phyloP scores from a whole-genome alignment of 2,329 filamentous ascomycete genomes.

The Nigrograna mackinnonii region DNA sequence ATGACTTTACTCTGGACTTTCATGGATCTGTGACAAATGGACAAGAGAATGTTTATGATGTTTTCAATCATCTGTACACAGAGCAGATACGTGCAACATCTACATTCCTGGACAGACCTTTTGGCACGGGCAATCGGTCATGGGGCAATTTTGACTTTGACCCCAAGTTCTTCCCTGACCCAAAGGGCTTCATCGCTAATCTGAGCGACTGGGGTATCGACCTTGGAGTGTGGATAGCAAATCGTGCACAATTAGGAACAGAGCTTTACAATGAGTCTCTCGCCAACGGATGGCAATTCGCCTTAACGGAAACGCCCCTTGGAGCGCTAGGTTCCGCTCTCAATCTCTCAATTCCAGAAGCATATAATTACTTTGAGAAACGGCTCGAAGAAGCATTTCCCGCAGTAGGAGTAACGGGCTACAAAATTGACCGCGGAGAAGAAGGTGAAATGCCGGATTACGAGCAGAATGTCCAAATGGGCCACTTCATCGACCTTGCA shows the following conservation, averaged over 20 bases:
- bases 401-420: conserved; percentile 39
- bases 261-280: conserved; percentile 35
- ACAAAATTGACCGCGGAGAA: conserved; percentile 45
- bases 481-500: conserved; percentile 35
- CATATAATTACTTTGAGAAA: conserved; percentile 38
- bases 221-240: conserved; percentile 43
- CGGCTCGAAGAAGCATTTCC: conserved; percentile 31
- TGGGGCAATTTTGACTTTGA: conserved; percentile 44
- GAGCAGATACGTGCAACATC: conserved; percentile 36
- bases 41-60: conserved; percentile 38
- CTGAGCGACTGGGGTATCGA: conserved; percentile 35
- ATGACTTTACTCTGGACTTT: conserved; percentile 39
- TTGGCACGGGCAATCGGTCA: conserved; percentile 29
- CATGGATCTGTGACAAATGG: conserved; percentile 34
- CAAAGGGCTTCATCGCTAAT: conserved; percentile 33
- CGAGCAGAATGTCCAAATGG: conserved; percentile 40
- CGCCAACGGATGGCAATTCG: conserved; percentile 36
- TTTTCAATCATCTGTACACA: conserved; percentile 33
- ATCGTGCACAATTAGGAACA: conserved; percentile 36
- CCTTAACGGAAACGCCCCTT: conserved; percentile 18
- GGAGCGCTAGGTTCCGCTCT: conserved; percentile 37
- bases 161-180: conserved; percentile 34
- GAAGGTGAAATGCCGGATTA: conserved; percentile 44
- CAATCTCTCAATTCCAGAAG: conserved; percentile 40
- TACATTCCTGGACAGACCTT: conserved; percentile 39